Base-by-base conservation (phyloP, 2,329 filamentous ascomycete species). In the Nannizziopsis arthrosporioides region DNA sequence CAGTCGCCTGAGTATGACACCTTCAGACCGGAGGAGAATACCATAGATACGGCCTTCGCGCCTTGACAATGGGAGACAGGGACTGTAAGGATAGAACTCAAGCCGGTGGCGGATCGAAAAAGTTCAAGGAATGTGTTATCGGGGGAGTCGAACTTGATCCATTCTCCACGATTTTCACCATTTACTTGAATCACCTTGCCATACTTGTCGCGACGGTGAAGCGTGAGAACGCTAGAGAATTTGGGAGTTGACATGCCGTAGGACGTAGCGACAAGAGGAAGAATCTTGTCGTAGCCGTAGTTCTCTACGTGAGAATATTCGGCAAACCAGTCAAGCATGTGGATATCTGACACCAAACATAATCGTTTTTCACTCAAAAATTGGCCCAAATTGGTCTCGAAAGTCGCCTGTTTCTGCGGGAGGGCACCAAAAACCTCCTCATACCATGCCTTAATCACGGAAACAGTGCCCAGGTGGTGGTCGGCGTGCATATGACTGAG, bases 401-500 rank as follows among this genome's bases (percentile, higher is more conserved):
- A 53, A 67, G 69, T 51, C 9, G 56, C 49, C 14, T 63, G 55
- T n/a, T 55, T 55, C 14, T 70, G 52, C 11, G 64, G 57, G 8
- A 54, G 52, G 22, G 49, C 38, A 11, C 61, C 63, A 55, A 78
- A 75, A 15, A 73, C 73, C 38, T 80, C 74, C 47, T 71, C 58
- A 55, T 85, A 80, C 85, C 88, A 94, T 5, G 84, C 85, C 58
- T 78, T 81, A 59, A 96, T 78, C n/a, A 96, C 71, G 5, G 81
- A 77, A n/a, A 78, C 74, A 1, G 81, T 85, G 22, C 92, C 92
- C 15, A 98, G 76, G 61, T 96, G 92, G 66, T 98, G 92, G 67
- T 98, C 92, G 3, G 92, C 92, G 65, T 98, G 92, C 53, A 94
- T 72, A 68, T 98, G 92, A 64, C 86, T 94, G 66, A 98, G 92